Evolutionary conservation across 306 rosid genomes (phyloP).

Genomic region (Leucaena leucocephala): DNA sequence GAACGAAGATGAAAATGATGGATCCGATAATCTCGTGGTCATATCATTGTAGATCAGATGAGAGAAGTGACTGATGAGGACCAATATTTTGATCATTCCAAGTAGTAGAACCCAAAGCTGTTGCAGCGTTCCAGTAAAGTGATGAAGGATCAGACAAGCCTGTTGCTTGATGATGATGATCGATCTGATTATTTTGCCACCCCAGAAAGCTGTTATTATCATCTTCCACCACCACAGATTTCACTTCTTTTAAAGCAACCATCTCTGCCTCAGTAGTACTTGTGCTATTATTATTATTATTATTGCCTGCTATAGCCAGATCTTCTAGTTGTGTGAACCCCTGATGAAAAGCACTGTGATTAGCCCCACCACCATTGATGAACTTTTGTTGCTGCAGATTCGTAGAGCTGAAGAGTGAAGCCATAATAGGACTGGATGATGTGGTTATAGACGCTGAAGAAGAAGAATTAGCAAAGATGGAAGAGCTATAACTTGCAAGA

Average conservation of each 20-base stretch:
- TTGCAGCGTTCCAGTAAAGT: constrained; percentile 74
- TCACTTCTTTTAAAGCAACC: constrained; percentile 55
- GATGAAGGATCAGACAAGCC: constrained; percentile 62
- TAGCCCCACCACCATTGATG: constrained; percentile 37
- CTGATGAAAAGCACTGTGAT: constrained; percentile 48
- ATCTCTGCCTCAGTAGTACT: constrained; percentile 17
- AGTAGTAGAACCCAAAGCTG: constrained; percentile 48
- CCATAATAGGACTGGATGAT: constrained; percentile 47
- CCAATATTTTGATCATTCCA: constrained; percentile 80
- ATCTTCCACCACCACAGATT: constrained; percentile 24
- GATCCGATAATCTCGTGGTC: constrained; percentile 24
- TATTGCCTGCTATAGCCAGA: background rate
- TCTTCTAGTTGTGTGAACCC: constrained; percentile 17
- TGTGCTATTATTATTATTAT: background rate
- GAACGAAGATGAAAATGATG: constrained; percentile 19
- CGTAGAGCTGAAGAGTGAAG: constrained; percentile 42
- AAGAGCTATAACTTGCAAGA: constrained; percentile 54
- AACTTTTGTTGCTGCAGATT: constrained; percentile 51
- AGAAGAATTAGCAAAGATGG: constrained; percentile 53
- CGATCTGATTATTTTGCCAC: constrained; percentile 10
- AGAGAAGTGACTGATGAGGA: constrained; percentile 73
- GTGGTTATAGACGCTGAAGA: constrained; percentile 27
- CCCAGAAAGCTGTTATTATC: background rate
- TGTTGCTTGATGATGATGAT: constrained; percentile 33
- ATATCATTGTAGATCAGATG: constrained; percentile 62